phyloP scores from a whole-genome alignment of 1,139 yeast species.

The Entelexis paramagnoliae region DNA sequence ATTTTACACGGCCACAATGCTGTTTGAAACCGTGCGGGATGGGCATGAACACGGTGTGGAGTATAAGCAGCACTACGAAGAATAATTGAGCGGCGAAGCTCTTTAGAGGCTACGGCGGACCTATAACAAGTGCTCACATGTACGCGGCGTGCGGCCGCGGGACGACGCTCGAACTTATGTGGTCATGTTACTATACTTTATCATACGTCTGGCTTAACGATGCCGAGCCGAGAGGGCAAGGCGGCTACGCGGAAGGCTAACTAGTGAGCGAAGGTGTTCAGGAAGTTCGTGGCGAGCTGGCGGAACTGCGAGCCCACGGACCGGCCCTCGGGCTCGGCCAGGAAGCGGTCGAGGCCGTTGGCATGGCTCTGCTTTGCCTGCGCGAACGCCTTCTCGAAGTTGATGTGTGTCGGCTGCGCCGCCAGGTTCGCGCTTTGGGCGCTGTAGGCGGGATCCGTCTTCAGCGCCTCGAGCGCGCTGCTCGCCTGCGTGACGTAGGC shows the following conservation, averaged over 20 bases:
- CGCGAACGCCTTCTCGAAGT: slow-evolving; percentile 12
- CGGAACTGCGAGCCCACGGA: slow-evolving; percentile 1
- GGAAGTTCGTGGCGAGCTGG: slow-evolving; percentile 9
- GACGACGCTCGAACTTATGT: no score
- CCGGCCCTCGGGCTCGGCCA: slow-evolving; percentile 13
- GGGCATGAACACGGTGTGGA: no score
- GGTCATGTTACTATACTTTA: no score
- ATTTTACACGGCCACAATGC: no score
- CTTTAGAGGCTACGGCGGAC: no score
- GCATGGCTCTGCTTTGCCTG: slow-evolving; percentile 7
- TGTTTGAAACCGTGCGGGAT: no score
- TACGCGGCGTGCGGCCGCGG: no score
- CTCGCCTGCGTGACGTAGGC: slow-evolving; percentile 15
- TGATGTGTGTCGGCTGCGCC: slow-evolving; percentile 14
- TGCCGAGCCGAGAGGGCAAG: no score
- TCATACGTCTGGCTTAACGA: no score
- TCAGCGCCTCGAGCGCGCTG: slow-evolving; percentile 12
- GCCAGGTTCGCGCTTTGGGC: slow-evolving; percentile 9
- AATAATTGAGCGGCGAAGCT: no score
- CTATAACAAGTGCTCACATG: no score
- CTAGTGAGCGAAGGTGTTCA: slow-evolving; percentile 9
- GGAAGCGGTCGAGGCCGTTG: slow-evolving; percentile 10
- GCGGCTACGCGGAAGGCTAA: background rate
- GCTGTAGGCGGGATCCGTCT: slow-evolving; percentile 17
- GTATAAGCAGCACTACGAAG: no score